Evolutionary conservation across 495 filamentous ascomycete genomes (phyloP).

Genomic region (Tuber aestivum): DNA sequence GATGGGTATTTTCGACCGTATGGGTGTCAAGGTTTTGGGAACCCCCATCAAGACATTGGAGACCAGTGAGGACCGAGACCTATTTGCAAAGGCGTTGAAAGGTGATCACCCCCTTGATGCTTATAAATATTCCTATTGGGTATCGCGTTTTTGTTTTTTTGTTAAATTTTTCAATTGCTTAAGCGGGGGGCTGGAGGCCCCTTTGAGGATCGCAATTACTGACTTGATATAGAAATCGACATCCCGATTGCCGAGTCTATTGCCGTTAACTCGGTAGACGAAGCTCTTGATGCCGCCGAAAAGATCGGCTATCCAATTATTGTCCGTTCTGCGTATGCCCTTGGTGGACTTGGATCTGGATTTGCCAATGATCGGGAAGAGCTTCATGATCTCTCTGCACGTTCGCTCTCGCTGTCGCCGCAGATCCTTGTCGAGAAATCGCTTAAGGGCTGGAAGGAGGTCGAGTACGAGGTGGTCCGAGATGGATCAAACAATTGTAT

Average conservation of each 20-base stretch:
- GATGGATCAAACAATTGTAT: conserved; percentile 96
- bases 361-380: conserved; percentile 93
- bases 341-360: conserved; percentile 93
- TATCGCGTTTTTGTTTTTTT: not conserved
- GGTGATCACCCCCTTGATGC: conserved; percentile 20
- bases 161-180: too few relatives aligned
- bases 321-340: conserved; percentile 89
- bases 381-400: conserved; percentile 81
- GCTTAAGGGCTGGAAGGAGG: conserved; percentile 99
- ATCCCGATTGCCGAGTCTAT: conserved; percentile 96
- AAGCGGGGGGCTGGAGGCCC: too few relatives aligned
- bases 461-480: conserved; percentile 95
- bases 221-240: conserved; percentile 62
- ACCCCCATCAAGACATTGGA: conserved; percentile 91
- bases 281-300: conserved; percentile 78
- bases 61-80: conserved; percentile 89
- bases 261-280: conserved; percentile 82
- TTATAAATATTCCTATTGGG: not conserved
- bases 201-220: not conserved
- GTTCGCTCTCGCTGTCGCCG: conserved; percentile 88
- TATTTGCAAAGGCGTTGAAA: conserved; percentile 83
- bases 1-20: conserved; percentile 90
- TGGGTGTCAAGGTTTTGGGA: conserved; percentile 88
- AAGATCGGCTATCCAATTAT: conserved; percentile 94
- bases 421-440: conserved; percentile 98